Base-by-base conservation (phyloP, 768 basidiomycete genomes). In the Phaeotremella fagi region DNA sequence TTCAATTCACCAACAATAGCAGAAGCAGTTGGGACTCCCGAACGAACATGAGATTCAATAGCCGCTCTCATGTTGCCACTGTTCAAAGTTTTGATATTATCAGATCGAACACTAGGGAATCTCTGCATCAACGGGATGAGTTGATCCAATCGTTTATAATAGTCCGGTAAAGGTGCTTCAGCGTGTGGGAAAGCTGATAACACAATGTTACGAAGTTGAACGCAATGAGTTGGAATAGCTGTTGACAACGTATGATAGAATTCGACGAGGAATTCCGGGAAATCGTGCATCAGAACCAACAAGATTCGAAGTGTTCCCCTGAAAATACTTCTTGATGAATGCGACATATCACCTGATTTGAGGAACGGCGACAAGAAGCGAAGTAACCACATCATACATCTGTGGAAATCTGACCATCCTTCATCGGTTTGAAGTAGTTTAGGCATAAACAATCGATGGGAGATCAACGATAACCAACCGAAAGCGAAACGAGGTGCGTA, bases 401-500 rank as follows among this genome's bases (percentile, higher is more conserved):
- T 90, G 79, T 97, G 90, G 82, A 94, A 98, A 28, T 92, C 86
- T 33, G 88, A 80, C 91, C 92, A 97, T 44, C 90, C 92, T 83
- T 94, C 92, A 46, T 90, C 83, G 20, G 87, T 84, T 33, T 86
- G 75, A 31, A 98, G 79, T 42, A 99, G 75, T 73, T 95, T 94
- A 14, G 95, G 92, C 90, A 99, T 92, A 81, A 98, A 95, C 53
- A 90, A 78, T 50, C 94, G 81, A 76, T 98, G 95, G 22, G 95
- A 97, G 68, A 99, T 85, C 41, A 98, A 80, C 59, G 86, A 87
- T 81, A 97, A 85, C 94, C 94, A 99, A 15, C 91, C 94, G 76
- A 98, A 99, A 1, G 92, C 87, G 74, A 99, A 99, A 7, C 91
- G 89, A 16, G 95, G 95, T 79, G 97, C 98, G 76, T 89, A 90